A percentile compares a stretch with the other conserved stretches of the same genome.
Conservation (phyloP, 805 yeast genomes). For the Scheffersomyces ergatensis region DNA sequence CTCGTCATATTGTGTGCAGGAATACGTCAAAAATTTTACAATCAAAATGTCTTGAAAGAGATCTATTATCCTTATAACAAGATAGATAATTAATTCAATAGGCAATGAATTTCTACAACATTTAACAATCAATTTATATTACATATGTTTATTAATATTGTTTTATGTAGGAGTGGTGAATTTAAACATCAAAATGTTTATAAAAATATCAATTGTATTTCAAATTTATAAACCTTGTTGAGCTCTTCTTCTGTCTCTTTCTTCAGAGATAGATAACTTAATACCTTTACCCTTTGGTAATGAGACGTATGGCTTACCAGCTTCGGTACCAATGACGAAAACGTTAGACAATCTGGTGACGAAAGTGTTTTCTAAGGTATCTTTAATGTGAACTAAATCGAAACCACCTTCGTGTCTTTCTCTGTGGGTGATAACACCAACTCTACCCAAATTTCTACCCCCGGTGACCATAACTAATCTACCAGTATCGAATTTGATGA, state of each 20-base stretch:
- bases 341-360: constrained; percentile 42
- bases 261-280: constrained; percentile 40
- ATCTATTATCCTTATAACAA: no score
- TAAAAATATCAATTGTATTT: background rate
- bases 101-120: no score
- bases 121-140: background rate
- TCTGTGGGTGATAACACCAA: constrained; percentile 42
- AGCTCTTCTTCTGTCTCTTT: constrained; percentile 46
- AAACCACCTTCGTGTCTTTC: constrained; percentile 44
- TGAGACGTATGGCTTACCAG: constrained; percentile 38
- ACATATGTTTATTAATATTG: background rate
- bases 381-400: constrained; percentile 43
- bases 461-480: constrained; percentile 42
- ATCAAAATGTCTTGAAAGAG: no score
- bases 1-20: no score
- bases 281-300: constrained; percentile 47
- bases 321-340: constrained; percentile 40
- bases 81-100: no score
- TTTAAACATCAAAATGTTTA: background rate
- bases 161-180: no score
- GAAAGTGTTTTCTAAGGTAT: constrained; percentile 39
- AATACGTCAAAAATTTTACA: no score
- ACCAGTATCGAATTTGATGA: constrained; percentile 39
- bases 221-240: constrained; percentile 31
- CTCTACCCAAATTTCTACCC: constrained; percentile 44